Percentiles rank a stretch among this genome's conserved stretches.
Evolutionary conservation across 352 stramenopile species (phyloP).

Genomic region (Pythium oligandrum): DNA sequence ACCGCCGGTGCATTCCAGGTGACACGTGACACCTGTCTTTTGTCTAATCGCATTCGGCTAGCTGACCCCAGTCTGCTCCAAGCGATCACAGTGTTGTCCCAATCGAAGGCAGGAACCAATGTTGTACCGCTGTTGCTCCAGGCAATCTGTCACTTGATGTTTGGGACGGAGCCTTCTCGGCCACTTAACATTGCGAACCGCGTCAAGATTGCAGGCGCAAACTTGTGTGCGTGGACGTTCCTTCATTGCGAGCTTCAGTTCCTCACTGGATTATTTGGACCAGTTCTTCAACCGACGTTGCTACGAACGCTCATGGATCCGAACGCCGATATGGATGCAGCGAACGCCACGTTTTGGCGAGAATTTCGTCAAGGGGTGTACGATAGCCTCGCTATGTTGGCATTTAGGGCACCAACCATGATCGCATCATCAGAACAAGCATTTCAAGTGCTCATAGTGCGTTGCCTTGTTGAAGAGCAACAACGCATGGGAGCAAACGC

Average conservation of each 20-base stretch:
- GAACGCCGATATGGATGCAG: slow-evolving; percentile 44
- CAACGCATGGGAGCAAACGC: slow-evolving; percentile 44
- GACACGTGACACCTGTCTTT: slow-evolving; percentile 25
- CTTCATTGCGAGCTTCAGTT: slow-evolving; percentile 34
- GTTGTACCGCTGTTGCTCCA: slow-evolving; percentile 61
- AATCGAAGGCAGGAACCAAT: slow-evolving; percentile 51
- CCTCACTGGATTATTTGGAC: slow-evolving; percentile 49
- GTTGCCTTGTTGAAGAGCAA: slow-evolving; percentile 53
- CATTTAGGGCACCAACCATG: slow-evolving; percentile 26
- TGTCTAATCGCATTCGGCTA: slow-evolving; percentile 48
- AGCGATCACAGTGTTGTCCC: slow-evolving; percentile 34
- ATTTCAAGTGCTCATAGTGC: slow-evolving; percentile 73
- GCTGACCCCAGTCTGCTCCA: slow-evolving; percentile 59
- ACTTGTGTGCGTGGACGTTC: slow-evolving; percentile 59
- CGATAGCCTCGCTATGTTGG: slow-evolving; percentile 44
- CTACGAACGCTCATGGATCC: slow-evolving; percentile 58
- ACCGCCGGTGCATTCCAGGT: slow-evolving; percentile 28
- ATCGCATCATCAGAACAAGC: slow-evolving; percentile 51
- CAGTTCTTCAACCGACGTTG: slow-evolving; percentile 65
- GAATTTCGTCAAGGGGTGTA: slow-evolving; percentile 68
- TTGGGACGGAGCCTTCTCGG: slow-evolving; percentile 41
- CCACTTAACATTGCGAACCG: slow-evolving; percentile 48
- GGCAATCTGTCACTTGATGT: slow-evolving; percentile 75
- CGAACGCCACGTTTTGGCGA: slow-evolving; percentile 32
- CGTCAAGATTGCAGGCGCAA: slow-evolving; percentile 56